Evolutionary conservation across 306 rosid genomes (phyloP).

Genomic region (Cucurbita ficifolia): DNA sequence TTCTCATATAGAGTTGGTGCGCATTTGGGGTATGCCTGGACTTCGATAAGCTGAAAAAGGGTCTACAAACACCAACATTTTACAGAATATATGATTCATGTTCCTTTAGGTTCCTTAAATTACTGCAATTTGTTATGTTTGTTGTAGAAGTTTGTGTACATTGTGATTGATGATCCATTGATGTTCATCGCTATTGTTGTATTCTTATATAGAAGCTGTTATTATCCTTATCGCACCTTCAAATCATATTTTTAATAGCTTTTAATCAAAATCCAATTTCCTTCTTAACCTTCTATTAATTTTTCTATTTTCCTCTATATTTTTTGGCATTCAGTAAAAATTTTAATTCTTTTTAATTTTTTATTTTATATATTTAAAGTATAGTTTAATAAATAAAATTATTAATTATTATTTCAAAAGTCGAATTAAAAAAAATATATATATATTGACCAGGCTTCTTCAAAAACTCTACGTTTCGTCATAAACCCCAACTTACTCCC

Average conservation of each 20-base stretch:
- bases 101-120: not conserved
- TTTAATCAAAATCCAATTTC: not conserved
- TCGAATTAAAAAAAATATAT: too few species aligned
- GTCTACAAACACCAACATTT: not conserved
- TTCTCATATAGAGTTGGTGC: not conserved
- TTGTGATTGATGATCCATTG: not conserved
- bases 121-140: not conserved
- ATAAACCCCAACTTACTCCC: not conserved
- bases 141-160: constrained; percentile 1
- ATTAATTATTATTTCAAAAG: too few species aligned
- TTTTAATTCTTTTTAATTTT: too few species aligned
- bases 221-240: not conserved
- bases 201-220: not conserved
- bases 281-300: not conserved
- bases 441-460: too few species aligned
- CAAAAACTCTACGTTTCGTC: not conserved
- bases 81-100: not conserved
- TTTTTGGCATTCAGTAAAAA: too few species aligned
- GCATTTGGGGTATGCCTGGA: not conserved
- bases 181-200: not conserved
- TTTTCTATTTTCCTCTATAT: not conserved
- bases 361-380: too few species aligned
- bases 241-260: not conserved
- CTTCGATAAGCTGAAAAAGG: not conserved
- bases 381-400: too few species aligned